These are phyloP conservation scores for Arthrobotrys sphaeroides DNA, from an alignment of 2,329 filamentous ascomycete genomes.

Conservation along the genomic window DNA sequence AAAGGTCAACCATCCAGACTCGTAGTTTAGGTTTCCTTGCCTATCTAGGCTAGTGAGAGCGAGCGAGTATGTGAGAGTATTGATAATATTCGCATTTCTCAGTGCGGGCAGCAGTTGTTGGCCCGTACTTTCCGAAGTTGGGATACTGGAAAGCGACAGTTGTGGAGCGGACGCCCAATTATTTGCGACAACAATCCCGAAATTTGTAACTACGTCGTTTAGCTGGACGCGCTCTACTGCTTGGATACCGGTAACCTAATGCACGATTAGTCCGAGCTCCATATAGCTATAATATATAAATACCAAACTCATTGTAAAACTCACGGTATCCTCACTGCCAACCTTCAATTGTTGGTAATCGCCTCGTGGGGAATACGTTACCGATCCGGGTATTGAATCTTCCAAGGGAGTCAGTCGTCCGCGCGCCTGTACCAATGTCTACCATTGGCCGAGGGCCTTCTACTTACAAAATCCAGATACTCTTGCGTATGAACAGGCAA, in stretches of 20 bases:
- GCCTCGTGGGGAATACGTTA: conserved; percentile 34
- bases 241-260: conserved; percentile 37
- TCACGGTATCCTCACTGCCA: conserved; percentile 12
- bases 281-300: neutral
- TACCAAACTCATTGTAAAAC: neutral
- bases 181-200: too few relatives aligned
- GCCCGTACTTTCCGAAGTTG: neutral
- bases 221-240: conserved; percentile 24
- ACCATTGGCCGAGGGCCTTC: too few relatives aligned
- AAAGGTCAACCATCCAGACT: conserved; percentile 25
- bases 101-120: conserved; percentile 38
- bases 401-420: neutral
- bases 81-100: conserved; percentile 17
- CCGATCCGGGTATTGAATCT: conserved; percentile 43
- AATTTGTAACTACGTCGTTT: neutral
- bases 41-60: conserved; percentile 25
- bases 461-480: conserved; percentile 50
- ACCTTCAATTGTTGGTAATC: conserved; percentile 15
- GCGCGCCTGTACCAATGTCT: too few relatives aligned
- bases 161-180: conserved; percentile 34
- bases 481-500: conserved; percentile 38
- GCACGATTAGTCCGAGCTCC: neutral
- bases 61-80: conserved; percentile 41
- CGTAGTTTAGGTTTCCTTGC: conserved; percentile 11
- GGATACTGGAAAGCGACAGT: conserved; percentile 16